Base-by-base conservation (phyloP, 1,139 yeast species). In the Taphrina flavorubra region DNA sequence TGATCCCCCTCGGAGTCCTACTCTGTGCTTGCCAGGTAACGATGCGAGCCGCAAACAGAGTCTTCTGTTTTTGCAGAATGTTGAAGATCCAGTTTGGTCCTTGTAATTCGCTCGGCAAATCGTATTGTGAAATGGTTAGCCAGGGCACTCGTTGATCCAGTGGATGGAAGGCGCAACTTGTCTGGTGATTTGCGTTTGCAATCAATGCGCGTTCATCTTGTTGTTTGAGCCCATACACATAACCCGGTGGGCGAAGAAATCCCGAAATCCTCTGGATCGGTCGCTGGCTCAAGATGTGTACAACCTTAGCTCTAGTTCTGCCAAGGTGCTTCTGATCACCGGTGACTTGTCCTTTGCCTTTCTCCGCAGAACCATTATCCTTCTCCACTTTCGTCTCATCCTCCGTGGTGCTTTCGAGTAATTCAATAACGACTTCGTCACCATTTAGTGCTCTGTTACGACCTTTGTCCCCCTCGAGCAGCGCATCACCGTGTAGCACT, bases 401-500 rank as follows among this genome's bases (percentile, higher is more conserved):
- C 78, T 92, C 97, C 16, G 90, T 90, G 10, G 31, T 25, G 36
- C 36, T 25, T n/a, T 20, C 53, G n/a, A 20, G 13, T 72, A 94
- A 82, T 78, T 94, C 99, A 31, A 94, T 92, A 0, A 99, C 99
- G 40, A 94, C 99, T 70, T 91, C 81, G 77, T 94, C 99, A 68
- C 97, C 97, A 79, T 94, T 99, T 69, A 94, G 81, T 11, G 99
- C 98, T 76, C 99, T 87, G 79, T 94, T 94, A 77, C 99, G 90
- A 79, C 94, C 98, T 78, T 92, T 92, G n/a, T 98, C 92, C 11
- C 99, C 99, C 81, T 98, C 94, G 73, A 94, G 92, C 76, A 92
- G 92, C 71, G 94, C 91, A 78, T 94, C 99, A 78, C 94, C 99
- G 78, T 94, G 98, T 72, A 94, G 82, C 56, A 92, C 84, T 1